phyloP scores from a whole-genome alignment of 306 rosid genomes.

The Corylus heterophylla region DNA sequence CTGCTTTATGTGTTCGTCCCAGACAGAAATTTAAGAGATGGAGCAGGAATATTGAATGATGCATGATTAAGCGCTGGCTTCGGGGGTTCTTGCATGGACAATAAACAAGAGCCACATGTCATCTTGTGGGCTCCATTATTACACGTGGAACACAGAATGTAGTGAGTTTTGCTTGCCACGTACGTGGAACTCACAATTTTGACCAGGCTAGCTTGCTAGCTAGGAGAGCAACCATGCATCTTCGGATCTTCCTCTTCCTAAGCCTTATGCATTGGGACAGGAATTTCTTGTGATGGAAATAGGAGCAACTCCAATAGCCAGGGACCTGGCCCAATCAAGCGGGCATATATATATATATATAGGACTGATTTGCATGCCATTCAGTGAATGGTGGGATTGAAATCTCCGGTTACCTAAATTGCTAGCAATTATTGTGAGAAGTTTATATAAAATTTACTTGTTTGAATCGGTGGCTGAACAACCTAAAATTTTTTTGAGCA shows the following conservation, averaged over 20 bases:
- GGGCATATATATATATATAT: neutral
- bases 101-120: conserved; percentile 35
- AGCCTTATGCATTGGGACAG: conserved; percentile 14
- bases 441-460: no score
- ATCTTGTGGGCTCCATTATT: conserved; percentile 35
- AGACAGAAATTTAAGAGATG: conserved; percentile 28
- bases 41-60: neutral
- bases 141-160: conserved; percentile 37
- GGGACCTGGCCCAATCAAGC: neutral
- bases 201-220: no score
- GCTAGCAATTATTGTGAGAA: no score
- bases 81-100: conserved; percentile 41
- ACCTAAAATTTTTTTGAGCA: no score
- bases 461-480: no score
- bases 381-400: no score
- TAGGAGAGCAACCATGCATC: conserved; percentile 2
- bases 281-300: neutral
- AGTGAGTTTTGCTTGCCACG: conserved; percentile 1
- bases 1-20: conserved; percentile 6
- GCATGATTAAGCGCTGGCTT: conserved; percentile 27
- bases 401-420: no score
- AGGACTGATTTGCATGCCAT: no score
- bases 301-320: neutral
- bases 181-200: no score
- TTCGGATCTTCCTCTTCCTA: conserved; percentile 1